A percentile compares a stretch with the other conserved stretches of the same genome.
Conservation (phyloP, 2,329 filamentous ascomycete species). For the Alternaria sp. region DNA sequence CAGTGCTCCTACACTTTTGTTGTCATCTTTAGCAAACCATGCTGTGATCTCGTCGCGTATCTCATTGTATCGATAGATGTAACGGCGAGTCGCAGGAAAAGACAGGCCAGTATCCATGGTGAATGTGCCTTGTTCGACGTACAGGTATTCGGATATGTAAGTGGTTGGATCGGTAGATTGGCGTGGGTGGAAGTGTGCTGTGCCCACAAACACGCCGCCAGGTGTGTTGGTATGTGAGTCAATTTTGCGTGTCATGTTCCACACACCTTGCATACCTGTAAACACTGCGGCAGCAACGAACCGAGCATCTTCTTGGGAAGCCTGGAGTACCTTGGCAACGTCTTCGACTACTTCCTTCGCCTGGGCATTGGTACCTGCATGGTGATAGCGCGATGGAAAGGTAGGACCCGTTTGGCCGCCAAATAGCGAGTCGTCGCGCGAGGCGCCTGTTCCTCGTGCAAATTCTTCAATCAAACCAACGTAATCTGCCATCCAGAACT, state of each 20-base stretch:
- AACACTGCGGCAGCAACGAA: constrained; percentile 75
- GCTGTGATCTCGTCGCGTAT: constrained; percentile 68
- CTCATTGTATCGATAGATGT: constrained; percentile 77
- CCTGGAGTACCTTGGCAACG: constrained; percentile 54
- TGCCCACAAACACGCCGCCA: constrained; percentile 71
- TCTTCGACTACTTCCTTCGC: constrained; percentile 58
- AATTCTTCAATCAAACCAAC: constrained; percentile 78
- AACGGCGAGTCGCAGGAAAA: constrained; percentile 71
- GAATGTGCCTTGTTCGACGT: constrained; percentile 74
- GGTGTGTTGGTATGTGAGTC: constrained; percentile 66
- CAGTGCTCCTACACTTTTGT: constrained; percentile 75
- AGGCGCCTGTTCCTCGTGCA: constrained; percentile 65
- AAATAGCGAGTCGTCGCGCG: constrained; percentile 51
- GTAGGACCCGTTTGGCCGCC: constrained; percentile 60
- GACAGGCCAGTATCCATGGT: constrained; percentile 63
- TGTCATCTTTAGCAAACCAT: constrained; percentile 78
- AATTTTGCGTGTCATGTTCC: constrained; percentile 70
- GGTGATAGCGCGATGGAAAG: constrained; percentile 47
- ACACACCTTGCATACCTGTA: constrained; percentile 73
- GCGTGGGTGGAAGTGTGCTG: constrained; percentile 70
- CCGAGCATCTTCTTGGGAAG: constrained; percentile 55
- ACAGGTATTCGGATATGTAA: constrained; percentile 66
- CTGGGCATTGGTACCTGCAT: constrained; percentile 47
- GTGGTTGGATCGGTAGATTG: constrained; percentile 57
- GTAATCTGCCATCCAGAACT: constrained; percentile 88